These are phyloP conservation scores for Cystobasidium sp. DNA, from an alignment of 1,284 basidiomycete genomes.

Conservation along the genomic window DNA sequence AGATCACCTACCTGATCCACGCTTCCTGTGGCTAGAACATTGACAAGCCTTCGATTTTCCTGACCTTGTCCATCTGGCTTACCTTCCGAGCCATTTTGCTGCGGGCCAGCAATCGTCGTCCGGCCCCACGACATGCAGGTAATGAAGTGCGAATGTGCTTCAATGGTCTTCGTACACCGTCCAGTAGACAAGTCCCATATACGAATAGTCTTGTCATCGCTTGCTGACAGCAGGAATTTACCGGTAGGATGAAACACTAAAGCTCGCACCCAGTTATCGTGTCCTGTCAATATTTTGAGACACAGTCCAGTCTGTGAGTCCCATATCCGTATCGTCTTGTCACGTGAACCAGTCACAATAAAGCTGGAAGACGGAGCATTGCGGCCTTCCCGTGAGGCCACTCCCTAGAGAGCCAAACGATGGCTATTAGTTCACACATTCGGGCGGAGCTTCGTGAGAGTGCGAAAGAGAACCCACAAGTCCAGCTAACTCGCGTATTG, in stretches of 20 bases:
- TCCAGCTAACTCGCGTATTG: slow-evolving; percentile 76
- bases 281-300: slow-evolving; percentile 63
- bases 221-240: slow-evolving; percentile 81
- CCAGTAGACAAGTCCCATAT: slow-evolving; percentile 85
- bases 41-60: slow-evolving; percentile 66
- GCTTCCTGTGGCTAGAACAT: slow-evolving; percentile 79
- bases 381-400: slow-evolving; percentile 19
- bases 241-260: slow-evolving; percentile 83
- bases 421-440: neutral
- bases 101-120: slow-evolving; percentile 59
- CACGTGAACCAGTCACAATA: slow-evolving; percentile 79
- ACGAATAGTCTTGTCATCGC: slow-evolving; percentile 87
- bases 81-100: slow-evolving; percentile 43
- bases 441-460: neutral
- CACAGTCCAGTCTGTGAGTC: slow-evolving; percentile 76
- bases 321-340: slow-evolving; percentile 88
- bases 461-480: slow-evolving; percentile 60
- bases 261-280: slow-evolving; percentile 83
- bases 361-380: slow-evolving; percentile 59
- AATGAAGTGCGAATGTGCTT: slow-evolving; percentile 84
- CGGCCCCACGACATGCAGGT: slow-evolving; percentile 80
- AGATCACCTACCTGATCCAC: slow-evolving; percentile 65
- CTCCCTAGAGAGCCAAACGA: slow-evolving; percentile 28
- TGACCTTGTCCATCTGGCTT: slow-evolving; percentile 56
- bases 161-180: slow-evolving; percentile 77